Evolutionary conservation across 176 grass and related monocot species (phyloP), one percentile per base, ranked within the genome.

Genomic region (Panicum miliaceum): DNA sequence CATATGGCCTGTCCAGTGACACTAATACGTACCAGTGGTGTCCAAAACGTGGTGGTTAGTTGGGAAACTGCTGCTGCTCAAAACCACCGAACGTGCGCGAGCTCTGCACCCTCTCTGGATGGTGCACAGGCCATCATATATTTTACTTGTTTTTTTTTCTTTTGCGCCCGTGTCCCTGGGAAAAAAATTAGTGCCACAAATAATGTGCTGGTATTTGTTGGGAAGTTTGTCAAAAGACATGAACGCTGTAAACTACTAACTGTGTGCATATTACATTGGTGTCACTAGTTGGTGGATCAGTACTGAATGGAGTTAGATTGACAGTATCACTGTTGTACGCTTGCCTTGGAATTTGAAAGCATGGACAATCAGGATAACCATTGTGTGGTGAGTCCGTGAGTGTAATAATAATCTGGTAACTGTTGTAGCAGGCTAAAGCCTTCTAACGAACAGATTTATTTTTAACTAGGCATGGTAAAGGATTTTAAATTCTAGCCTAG

Each of bases 1-100:
- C 70, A 82, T 82, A 38, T 50, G 46, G 19, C 37, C 59, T 75
- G 78, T 57, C 38, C 29, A 32, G 29, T 32, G 29, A 32, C 29
- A 22, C 14, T 1, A 43, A 8, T 56, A 25, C 41, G 8, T 56
- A 25, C 41, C 8, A n/a, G 41, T 9, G 18, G 63, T 71, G 14
- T 19, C 58, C 62, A 38, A 78, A 46, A 56, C 66, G 40, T 16
- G 60, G 47, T 35, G 42, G 59, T 84, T 52, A 32, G 71, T 32
- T 65, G 15, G 6, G 29, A 68, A 38, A 52, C 81, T 59, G 38
- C 40, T 23, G 38, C 64, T 19, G 34, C 22, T 62, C 11, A 42
- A 36, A 71, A 71, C 69, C 42, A 46, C 5, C 1, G 22, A 23
- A 84, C 3, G 18, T 80, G 61, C 52, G 18, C 72, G 54, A 36